These are phyloP conservation scores for Bruguiera gymnorhiza DNA, from an alignment of 345 rosid species.

Conservation along the genomic window DNA sequence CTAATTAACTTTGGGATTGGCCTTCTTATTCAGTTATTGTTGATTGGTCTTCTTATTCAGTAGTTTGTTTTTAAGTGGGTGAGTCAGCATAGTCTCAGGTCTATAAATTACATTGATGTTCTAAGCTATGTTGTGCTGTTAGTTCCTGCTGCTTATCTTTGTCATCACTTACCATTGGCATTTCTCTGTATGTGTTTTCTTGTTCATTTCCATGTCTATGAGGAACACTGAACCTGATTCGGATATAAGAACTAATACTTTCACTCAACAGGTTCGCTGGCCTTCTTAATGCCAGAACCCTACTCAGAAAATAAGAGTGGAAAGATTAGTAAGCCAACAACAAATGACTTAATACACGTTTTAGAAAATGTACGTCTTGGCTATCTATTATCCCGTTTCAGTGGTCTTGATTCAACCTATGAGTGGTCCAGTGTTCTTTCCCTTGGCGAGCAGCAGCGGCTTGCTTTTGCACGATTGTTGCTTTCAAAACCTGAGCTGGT, in stretches of 20 bases:
- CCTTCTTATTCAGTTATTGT: too few species aligned
- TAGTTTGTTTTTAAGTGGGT: too few species aligned
- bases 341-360: constrained; percentile 59
- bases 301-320: constrained; percentile 24
- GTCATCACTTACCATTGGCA: neutral
- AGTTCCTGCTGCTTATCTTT: neutral
- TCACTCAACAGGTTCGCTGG: constrained; percentile 40
- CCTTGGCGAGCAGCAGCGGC: constrained; percentile 96
- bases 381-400: constrained; percentile 63
- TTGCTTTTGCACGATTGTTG: constrained; percentile 82
- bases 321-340: constrained; percentile 47
- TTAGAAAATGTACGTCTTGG: constrained; percentile 72
- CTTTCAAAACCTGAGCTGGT: constrained; percentile 78
- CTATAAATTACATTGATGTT: neutral
- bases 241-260: neutral
- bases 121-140: neutral
- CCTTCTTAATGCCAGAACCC: constrained; percentile 39
- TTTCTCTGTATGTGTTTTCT: neutral
- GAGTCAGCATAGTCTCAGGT: too few species aligned
- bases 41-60: too few species aligned
- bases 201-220: neutral
- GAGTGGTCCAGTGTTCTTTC: constrained; percentile 99
- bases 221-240: neutral
- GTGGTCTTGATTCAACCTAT: constrained; percentile 53
- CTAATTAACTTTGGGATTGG: too few species aligned